These are phyloP conservation scores for Dictyostelium intermedium DNA, from an alignment of 78 protist genomes.

Conservation along the genomic window DNA sequence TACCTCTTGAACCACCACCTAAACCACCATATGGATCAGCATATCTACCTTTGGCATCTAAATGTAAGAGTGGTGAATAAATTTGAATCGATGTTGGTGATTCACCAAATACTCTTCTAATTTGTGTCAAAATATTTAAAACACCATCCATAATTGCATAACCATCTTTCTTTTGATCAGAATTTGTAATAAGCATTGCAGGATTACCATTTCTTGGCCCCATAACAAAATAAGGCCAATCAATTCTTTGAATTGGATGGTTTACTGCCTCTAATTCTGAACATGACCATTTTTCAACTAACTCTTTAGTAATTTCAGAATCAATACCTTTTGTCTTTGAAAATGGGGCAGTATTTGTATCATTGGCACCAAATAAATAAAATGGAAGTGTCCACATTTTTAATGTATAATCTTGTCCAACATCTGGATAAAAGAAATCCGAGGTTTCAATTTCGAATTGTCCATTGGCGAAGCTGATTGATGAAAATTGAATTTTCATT, in stretches of 20 bases:
- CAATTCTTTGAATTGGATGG: background rate
- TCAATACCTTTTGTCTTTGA: background rate
- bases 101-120: constrained; percentile 16
- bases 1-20: constrained; percentile 15
- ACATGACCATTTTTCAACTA: constrained; percentile 33
- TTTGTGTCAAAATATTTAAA: background rate
- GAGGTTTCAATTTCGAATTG: background rate
- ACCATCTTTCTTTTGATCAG: background rate
- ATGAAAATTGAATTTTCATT: background rate
- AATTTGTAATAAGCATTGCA: background rate
- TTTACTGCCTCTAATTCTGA: background rate
- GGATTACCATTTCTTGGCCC: background rate
- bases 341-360: background rate
- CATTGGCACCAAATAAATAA: constrained; percentile 43
- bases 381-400: constrained; percentile 10
- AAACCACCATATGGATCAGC: constrained; percentile 21
- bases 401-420: background rate
- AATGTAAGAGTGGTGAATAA: constrained; percentile 2
- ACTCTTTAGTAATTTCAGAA: background rate
- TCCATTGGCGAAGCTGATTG: background rate
- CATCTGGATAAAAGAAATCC: background rate
- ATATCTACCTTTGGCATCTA: background rate
- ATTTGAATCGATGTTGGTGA: background rate
- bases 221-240: constrained; percentile 1
- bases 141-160: constrained; percentile 9